Percentiles rank a stretch among this genome's conserved stretches.
phyloP scores from a whole-genome alignment of 306 rosid species.

The Macrotyloma uniflorum region DNA sequence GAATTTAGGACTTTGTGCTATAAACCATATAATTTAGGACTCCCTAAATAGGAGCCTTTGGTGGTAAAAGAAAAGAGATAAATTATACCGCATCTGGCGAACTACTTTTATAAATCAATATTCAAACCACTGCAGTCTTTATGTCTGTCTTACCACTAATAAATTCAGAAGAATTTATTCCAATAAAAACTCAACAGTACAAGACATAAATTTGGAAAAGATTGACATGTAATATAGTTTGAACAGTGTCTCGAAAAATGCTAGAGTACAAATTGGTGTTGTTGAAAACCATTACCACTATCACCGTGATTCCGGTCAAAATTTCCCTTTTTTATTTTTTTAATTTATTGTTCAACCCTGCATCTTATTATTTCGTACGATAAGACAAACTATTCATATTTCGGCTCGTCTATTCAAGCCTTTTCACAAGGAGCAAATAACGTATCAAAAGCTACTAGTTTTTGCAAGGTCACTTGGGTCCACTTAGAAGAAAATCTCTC shows the following conservation, averaged over 20 bases:
- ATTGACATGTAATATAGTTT: not conserved
- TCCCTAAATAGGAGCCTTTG: not conserved
- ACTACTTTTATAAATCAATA: not conserved
- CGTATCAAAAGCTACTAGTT: not conserved
- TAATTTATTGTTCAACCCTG: not conserved
- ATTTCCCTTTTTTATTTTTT: not conserved
- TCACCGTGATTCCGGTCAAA: not conserved
- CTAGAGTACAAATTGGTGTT: not conserved
- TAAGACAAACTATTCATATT: not conserved
- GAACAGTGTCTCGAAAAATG: not conserved
- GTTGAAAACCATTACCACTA: not conserved
- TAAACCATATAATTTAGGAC: not conserved
- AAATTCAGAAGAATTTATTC: not conserved
- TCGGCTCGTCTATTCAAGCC: not conserved
- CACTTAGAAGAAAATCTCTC: not conserved
- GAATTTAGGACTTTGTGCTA: not conserved
- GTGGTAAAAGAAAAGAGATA: not conserved
- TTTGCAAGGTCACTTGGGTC: not conserved
- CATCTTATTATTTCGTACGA: not conserved
- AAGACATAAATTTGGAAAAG: slow-evolving; percentile 15
- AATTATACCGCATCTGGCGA: not conserved
- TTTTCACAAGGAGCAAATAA: slow-evolving; percentile 4
- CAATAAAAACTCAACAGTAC: not conserved
- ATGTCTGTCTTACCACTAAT: not conserved
- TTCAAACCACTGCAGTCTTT: not conserved